phyloP scores from a whole-genome alignment of 345 rosid species.

The Melaleuca quinquenervia region DNA sequence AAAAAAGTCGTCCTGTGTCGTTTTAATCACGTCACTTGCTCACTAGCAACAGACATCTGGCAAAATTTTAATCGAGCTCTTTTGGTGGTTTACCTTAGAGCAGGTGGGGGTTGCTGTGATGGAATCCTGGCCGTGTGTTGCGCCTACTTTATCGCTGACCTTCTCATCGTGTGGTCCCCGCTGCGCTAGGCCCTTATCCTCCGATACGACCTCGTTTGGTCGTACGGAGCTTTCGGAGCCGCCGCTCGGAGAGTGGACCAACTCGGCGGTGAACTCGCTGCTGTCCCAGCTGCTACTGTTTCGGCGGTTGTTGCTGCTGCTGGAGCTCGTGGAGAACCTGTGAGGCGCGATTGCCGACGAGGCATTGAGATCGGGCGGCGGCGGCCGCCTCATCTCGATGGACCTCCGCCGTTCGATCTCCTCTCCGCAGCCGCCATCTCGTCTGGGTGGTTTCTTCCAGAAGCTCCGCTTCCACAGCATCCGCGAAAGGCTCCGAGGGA shows the following conservation, averaged over 20 bases:
- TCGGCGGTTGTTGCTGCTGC: conserved; percentile 3
- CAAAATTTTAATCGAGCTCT: not conserved
- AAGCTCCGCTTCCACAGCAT: conserved; percentile 34
- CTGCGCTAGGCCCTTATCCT: not conserved
- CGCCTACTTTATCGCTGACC: conserved; percentile 24
- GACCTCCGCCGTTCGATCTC: conserved; percentile 39
- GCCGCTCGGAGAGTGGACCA: conserved; percentile 22
- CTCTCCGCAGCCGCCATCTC: not conserved
- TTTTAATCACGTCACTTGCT: not conserved
- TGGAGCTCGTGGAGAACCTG: conserved; percentile 14
- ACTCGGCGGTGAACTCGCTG: conserved; percentile 26
- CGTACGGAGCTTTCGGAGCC: conserved; percentile 11
- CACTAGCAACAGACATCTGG: not conserved
- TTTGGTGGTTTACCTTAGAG: conserved; percentile 30
- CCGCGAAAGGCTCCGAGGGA: conserved; percentile 41
- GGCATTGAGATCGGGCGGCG: conserved; percentile 16
- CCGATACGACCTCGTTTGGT: conserved; percentile 23
- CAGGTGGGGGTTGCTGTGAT: conserved; percentile 9
- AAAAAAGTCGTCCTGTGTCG: not conserved
- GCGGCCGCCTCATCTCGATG: conserved; percentile 27
- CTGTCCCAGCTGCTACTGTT: conserved; percentile 24
- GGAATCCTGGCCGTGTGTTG: conserved; percentile 34
- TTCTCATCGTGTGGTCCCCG: not conserved
- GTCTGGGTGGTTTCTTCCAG: conserved; percentile 22
- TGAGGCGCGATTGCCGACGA: not conserved